Evolutionary conservation across 2,329 filamentous ascomycete species (phyloP).

Genomic region (Fusarium sarcochroum): DNA sequence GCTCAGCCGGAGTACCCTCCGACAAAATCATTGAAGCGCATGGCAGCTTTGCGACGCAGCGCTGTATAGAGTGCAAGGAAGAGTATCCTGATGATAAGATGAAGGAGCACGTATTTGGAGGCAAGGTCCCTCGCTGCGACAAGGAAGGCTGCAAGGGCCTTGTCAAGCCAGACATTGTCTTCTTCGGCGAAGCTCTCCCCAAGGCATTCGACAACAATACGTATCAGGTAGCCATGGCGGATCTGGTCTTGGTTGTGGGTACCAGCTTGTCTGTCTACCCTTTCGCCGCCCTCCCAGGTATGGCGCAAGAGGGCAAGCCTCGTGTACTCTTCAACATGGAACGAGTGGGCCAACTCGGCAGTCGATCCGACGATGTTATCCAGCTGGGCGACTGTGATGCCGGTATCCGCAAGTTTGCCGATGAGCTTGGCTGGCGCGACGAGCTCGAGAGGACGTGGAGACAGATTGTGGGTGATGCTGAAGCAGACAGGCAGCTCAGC

Average conservation of each 20-base stretch:
- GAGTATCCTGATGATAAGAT: slow-evolving; percentile 82
- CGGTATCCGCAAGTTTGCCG: slow-evolving; percentile 83
- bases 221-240: slow-evolving; percentile 71
- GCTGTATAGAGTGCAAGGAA: slow-evolving; percentile 88
- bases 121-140: slow-evolving; percentile 78
- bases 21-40: slow-evolving; percentile 93
- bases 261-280: slow-evolving; percentile 91
- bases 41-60: slow-evolving; percentile 91
- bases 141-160: slow-evolving; percentile 76
- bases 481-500: slow-evolving; percentile 64
- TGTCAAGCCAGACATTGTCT: slow-evolving; percentile 95
- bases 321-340: slow-evolving; percentile 91
- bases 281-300: slow-evolving; percentile 83
- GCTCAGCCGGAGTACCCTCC: slow-evolving; percentile 84
- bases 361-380: slow-evolving; percentile 85
- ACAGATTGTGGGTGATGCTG: slow-evolving; percentile 72
- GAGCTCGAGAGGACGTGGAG: slow-evolving; percentile 86
- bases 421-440: slow-evolving; percentile 85
- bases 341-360: slow-evolving; percentile 82
- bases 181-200: slow-evolving; percentile 83
- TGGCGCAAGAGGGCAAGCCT: slow-evolving; percentile 74
- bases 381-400: slow-evolving; percentile 86
- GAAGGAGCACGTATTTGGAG: slow-evolving; percentile 75
- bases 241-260: slow-evolving; percentile 87
- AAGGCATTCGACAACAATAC: slow-evolving; percentile 54